Conservation (phyloP, 2,329 filamentous ascomycete genomes). For the Acephala macrosclerotiorum region DNA sequence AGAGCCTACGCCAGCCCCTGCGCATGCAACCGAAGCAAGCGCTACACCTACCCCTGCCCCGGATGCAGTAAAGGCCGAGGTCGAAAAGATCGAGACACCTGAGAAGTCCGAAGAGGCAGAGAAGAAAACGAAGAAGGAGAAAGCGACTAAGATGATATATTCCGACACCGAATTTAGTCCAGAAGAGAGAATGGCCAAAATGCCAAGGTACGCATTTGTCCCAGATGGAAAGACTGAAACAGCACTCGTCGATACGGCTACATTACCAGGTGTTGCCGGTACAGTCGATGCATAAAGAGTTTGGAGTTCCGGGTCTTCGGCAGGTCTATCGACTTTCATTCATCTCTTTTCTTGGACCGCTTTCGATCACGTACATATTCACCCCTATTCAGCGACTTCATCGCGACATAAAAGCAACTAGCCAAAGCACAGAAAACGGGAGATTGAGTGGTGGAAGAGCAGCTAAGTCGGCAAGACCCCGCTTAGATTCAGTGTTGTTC, state of each 20-base stretch:
- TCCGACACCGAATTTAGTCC: constrained; percentile 81
- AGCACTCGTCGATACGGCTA: constrained; percentile 39
- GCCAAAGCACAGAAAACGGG: background rate
- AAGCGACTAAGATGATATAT: constrained; percentile 80
- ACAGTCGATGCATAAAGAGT: constrained; percentile 35
- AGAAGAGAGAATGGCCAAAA: constrained; percentile 86
- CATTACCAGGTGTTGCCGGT: constrained; percentile 35
- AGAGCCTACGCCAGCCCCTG: constrained; percentile 51
- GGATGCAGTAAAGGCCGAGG: constrained; percentile 29
- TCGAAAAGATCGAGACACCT: constrained; percentile 37
- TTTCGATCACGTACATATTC: constrained; percentile 16
- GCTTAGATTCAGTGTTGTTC: constrained; percentile 11
- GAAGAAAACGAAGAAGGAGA: constrained; percentile 72
- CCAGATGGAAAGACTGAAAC: constrained; percentile 50
- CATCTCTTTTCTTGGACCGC: constrained; percentile 27
- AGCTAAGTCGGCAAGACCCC: constrained; percentile 40
- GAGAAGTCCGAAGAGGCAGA: constrained; percentile 54
- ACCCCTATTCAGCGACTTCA: background rate
- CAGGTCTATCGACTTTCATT: constrained; percentile 35
- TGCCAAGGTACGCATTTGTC: constrained; percentile 77
- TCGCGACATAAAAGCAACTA: constrained; percentile 9
- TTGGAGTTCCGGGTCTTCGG: constrained; percentile 21
- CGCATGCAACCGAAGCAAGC: constrained; percentile 47
- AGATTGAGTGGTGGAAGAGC: constrained; percentile 25
- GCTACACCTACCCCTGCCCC: constrained; percentile 49